Evolutionary conservation across 2,329 filamentous ascomycete species (phyloP), one percentile per base, ranked within the genome.

Genomic region (Scortechinia acanthostroma): DNA sequence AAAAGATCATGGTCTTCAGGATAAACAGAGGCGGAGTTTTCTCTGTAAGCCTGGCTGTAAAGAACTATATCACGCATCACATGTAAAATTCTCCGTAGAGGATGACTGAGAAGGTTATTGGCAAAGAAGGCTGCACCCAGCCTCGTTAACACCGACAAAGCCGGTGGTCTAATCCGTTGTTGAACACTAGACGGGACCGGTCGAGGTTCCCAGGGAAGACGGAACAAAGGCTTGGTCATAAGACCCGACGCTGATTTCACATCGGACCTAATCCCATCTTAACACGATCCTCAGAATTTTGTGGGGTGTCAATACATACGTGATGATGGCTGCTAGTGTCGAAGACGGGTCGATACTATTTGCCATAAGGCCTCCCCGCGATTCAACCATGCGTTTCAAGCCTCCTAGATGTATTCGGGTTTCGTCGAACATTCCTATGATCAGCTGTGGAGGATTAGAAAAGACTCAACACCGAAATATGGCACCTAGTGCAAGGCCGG

Each of bases 381-480:
- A 6, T 13, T 40, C 35, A 6, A 40, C 35, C 35, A 40, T 40
- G 20, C 17, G 6, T 19, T 19, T 40, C 10, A 40, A 19, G 17
- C 35, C 35, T 13, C 10, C 20, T 6, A 40, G 35, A 40, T 40
- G 35, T 6, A 40, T 58, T 30, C 54, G 55, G 15, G 59, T 59
- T 51, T 66, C 63, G 30, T 57, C 55, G 44, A 65, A 65, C 25
- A 60, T 51, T 6, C 61, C 63, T 42, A 62, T 53, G 17, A 64
- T 61, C 43, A 63, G 48, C 61, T 63, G 19, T 21, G 14, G 35
- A 33, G 14, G 16, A 17, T 21, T 10, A 42, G 14, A 35, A 3
- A 14, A 44, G 19, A 28, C 2, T 14, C 13, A n/a, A 22, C 3
- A 6, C 19, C 10, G 35, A 6, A 40, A 28, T 15, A 3, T n/a